Base-by-base conservation (phyloP, 164 flowering plant genomes). In the Nymphaea colorata region DNA sequence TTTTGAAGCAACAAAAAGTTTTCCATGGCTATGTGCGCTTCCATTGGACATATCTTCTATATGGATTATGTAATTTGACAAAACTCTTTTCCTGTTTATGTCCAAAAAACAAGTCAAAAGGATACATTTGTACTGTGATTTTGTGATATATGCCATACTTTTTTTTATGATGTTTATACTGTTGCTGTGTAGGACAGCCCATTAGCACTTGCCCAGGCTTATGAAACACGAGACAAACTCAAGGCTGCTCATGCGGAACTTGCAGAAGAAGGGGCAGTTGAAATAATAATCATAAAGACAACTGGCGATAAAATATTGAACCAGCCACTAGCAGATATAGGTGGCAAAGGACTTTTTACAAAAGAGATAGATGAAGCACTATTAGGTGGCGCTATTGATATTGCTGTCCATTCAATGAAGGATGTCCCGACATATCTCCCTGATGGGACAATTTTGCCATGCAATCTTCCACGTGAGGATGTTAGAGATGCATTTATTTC, bases 381-480 rank as follows among this genome's bases (percentile, higher is more conserved):
- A 5, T 61, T 61, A 2, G 63, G 16, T 61, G 18, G 63, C 18
- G 16, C 2, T n/a, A 61, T 61, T 25, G 63, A 61, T 61, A 61
- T 61, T n/a, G 63, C 63, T 6, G 63, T 61, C 63, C 63, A 61
- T n/a, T 61, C 63, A 25, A 61, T 61, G 63, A 61, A 61, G 63
- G 63, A 61, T 25, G 63, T 61, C 0, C 63, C 63, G 3, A 61
- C 63, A 6, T 61, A 61, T 61, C 16, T 61, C 16, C 63, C 63
- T 61, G 63, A 61, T 61, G 63, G 63, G 63, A 61, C 16, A 14
- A 61, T 61, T 61, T 25, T 61, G 16, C 63, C 63, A 25, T 61
- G 63, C 63, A 61, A 61, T 25, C 63, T 61, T n/a, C 63, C 63
- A 6, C 63, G 63, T n/a, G 63, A 61, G n/a, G 63, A 61, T 61